phyloP scores from a whole-genome alignment of 2,329 filamentous ascomycete species.

The Aspergillus japonicus region DNA sequence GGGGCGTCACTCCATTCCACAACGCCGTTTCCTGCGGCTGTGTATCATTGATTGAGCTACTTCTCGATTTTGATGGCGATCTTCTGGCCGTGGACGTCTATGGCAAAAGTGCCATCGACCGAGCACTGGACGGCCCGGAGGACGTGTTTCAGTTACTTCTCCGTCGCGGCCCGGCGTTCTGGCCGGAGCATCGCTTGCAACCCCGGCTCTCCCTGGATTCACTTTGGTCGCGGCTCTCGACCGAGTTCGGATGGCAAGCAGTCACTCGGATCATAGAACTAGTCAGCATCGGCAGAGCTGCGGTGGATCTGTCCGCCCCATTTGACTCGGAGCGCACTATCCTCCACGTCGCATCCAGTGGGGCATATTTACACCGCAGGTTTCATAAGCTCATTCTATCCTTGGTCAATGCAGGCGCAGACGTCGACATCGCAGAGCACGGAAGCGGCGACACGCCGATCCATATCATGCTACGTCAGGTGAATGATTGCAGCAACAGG shows the following conservation, averaged over 20 bases:
- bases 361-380: not conserved
- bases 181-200: not conserved
- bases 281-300: not conserved
- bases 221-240: not conserved
- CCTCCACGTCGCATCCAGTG: not conserved
- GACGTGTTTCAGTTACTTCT: not conserved
- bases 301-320: not conserved
- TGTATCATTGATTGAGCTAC: not conserved
- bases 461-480: not conserved
- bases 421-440: conserved; percentile 12
- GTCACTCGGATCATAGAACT: not conserved
- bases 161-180: not conserved
- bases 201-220: not conserved
- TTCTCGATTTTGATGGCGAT: not conserved
- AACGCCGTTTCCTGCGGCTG: not conserved
- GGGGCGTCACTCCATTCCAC: not conserved
- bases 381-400: not conserved
- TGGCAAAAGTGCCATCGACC: not conserved
- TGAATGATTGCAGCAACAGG: not conserved
- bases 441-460: not conserved
- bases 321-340: not conserved
- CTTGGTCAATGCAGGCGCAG: conserved; percentile 1
- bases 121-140: not conserved
- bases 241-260: not conserved
- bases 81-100: not conserved